Percentiles rank a stretch among this genome's conserved stretches.
Conservation (phyloP, 176 grass and related monocot species). For the Oryza officinalis region DNA sequence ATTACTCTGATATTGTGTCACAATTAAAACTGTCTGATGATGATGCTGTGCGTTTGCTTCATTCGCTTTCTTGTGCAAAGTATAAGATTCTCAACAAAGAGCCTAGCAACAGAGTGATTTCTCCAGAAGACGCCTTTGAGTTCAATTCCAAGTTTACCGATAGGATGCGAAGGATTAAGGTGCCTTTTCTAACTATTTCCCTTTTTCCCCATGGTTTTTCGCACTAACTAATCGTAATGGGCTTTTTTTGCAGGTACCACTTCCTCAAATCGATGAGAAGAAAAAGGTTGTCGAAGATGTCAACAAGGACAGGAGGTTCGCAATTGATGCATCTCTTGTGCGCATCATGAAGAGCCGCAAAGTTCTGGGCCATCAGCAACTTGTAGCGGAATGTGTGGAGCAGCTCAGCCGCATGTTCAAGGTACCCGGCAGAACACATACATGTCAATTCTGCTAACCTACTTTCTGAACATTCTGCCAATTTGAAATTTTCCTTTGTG, state of each 20-base stretch:
- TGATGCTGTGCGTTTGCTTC: constrained; percentile 54
- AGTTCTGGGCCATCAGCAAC: constrained; percentile 58
- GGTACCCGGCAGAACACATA: constrained; percentile 25
- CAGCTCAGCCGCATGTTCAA: constrained; percentile 72
- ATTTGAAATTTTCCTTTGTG: too few relatives aligned
- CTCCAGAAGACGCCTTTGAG: constrained; percentile 46
- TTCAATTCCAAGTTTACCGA: constrained; percentile 58
- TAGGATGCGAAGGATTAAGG: constrained; percentile 77
- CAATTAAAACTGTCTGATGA: constrained; percentile 51
- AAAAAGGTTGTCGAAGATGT: constrained; percentile 77
- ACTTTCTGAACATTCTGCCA: not conserved
- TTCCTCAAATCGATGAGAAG: constrained; percentile 65
- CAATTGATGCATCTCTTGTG: constrained; percentile 73
- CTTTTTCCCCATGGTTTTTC: not conserved
- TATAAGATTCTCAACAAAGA: constrained; percentile 62
- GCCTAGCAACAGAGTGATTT: constrained; percentile 51
- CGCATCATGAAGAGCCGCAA: constrained; percentile 84
- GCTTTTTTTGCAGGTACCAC: constrained; percentile 47
- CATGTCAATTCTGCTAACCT: not conserved
- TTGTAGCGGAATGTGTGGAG: constrained; percentile 65
- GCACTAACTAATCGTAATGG: not conserved
- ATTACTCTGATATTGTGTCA: constrained; percentile 54
- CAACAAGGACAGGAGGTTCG: constrained; percentile 60
- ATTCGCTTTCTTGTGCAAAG: constrained; percentile 59
- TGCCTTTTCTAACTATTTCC: not conserved